Evolutionary conservation across 2,329 filamentous ascomycete species (phyloP).

Genomic region (Monosporascus sp.): DNA sequence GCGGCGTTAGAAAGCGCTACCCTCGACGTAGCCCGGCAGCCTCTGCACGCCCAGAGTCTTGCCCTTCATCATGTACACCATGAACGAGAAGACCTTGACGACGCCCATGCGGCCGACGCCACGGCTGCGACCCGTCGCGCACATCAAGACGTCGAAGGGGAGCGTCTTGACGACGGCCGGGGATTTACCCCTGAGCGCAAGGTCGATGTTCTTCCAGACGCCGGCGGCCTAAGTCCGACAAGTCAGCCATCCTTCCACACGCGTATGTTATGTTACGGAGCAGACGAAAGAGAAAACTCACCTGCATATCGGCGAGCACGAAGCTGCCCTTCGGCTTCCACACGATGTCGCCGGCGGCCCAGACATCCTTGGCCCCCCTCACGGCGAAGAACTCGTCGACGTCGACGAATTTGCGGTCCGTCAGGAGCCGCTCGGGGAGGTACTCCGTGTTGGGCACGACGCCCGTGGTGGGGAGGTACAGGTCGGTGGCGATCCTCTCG

Average conservation of each 20-base stretch:
- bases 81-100: constrained; percentile 44
- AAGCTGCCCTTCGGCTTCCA: constrained; percentile 42
- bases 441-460: constrained; percentile 50
- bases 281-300: constrained; percentile 15
- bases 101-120: constrained; percentile 44
- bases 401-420: constrained; percentile 37
- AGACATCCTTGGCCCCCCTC: constrained; percentile 38
- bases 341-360: constrained; percentile 51
- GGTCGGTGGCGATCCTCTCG: constrained; percentile 44
- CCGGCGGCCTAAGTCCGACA: constrained; percentile 35
- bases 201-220: constrained; percentile 50
- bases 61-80: constrained; percentile 47
- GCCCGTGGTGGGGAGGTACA: constrained; percentile 54
- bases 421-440: constrained; percentile 40
- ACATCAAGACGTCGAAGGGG: constrained; percentile 44
- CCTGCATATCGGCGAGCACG: constrained; percentile 43
- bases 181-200: constrained; percentile 38
- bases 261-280: neutral
- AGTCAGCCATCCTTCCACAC: neutral
- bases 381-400: constrained; percentile 49
- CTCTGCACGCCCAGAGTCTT: constrained; percentile 42
- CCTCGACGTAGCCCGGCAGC: constrained; percentile 41
- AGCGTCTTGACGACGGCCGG: constrained; percentile 41
- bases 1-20: constrained; percentile 37
- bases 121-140: constrained; percentile 43